Base-by-base conservation (phyloP, 1,139 yeast genomes). In the Starmera stellimalicola region DNA sequence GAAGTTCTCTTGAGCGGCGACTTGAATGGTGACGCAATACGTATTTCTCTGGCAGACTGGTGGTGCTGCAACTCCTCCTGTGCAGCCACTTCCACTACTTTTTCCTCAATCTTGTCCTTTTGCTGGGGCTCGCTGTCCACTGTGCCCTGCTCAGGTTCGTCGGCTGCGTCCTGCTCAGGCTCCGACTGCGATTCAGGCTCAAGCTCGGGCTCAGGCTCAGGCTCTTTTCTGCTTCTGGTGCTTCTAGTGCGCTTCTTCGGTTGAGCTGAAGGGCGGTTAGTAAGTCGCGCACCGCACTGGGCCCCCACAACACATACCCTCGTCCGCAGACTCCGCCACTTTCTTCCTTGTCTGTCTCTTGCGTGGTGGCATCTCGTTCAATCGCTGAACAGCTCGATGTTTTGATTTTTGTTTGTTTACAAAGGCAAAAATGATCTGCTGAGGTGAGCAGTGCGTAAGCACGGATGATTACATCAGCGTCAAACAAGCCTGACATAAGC, bases 291-390 rank as follows among this genome's bases (percentile, higher is more conserved):
- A 7, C 9, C 26, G 5, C n/a, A 12, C 19, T 36, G 37, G 7
- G 9, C 33, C 7, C 23, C 35, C 3, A 25, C 20, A n/a, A 14
- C 32, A 15, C 27, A 34, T 9, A n/a, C n/a, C n/a, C n/a, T n/a
- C n/a, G n/a, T n/a, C n/a, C n/a, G n/a, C n/a, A n/a, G n/a, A n/a
- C n/a, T 29, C 31, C 9, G 7, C 17, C 6, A 18, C 33, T 30
- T 18, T 18, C 23, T 20, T 24, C 28, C 29, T 23, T 30, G 11
- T 27, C 28, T 16, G 30, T 30, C 17, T 47, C 35, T 40, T 44
- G 39, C 37, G 44, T 22, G 52, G 52, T 3, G 52, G 48, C 52
- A 48, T 47, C 18, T 12, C 9, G n/a, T n/a, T n/a, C n/a, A n/a
- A n/a, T n/a, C n/a, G n/a, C n/a, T n/a, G n/a, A n/a, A n/a, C n/a